Percentiles rank a stretch among this genome's conserved stretches.
phyloP scores from a whole-genome alignment of 371 early-diverging fungal genomes.

The Rhizopus delemar region DNA sequence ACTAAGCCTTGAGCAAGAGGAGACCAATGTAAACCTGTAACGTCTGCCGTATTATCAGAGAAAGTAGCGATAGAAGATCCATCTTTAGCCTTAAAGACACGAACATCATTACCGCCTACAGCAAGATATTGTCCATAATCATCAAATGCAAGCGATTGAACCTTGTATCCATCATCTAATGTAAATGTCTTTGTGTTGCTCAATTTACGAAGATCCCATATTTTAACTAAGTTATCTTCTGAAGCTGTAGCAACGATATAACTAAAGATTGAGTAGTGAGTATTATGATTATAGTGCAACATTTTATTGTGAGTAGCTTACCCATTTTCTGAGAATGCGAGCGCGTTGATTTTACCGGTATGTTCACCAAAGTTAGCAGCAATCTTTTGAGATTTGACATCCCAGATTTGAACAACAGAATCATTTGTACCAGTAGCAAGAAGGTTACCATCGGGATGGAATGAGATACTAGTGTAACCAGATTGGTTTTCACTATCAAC shows the following conservation, averaged over 20 bases:
- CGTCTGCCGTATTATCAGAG: slow-evolving; percentile 55
- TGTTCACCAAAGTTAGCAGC: slow-evolving; percentile 80
- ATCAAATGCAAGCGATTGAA: slow-evolving; percentile 75
- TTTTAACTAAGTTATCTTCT: slow-evolving; percentile 69
- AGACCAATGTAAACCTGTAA: slow-evolving; percentile 69
- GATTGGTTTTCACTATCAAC: slow-evolving; percentile 36
- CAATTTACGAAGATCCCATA: slow-evolving; percentile 93
- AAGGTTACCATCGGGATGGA: slow-evolving; percentile 94
- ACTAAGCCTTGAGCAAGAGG: slow-evolving; percentile 59
- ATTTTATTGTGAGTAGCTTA: slow-evolving; percentile 4
- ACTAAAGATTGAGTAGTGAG: slow-evolving; percentile 21
- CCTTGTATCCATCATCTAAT: slow-evolving; percentile 59
- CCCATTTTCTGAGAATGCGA: slow-evolving; percentile 90
- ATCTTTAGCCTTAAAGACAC: slow-evolving; percentile 77
- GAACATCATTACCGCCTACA: slow-evolving; percentile 68
- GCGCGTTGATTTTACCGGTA: slow-evolving; percentile 64
- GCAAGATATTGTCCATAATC: slow-evolving; percentile 83
- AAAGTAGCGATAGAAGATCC: slow-evolving; percentile 68
- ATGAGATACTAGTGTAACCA: slow-evolving; percentile 65
- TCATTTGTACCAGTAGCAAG: slow-evolving; percentile 80
- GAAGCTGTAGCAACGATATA: slow-evolving; percentile 82
- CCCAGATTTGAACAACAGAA: slow-evolving; percentile 82
- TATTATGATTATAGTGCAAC: too few relatives aligned
- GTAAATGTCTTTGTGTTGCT: slow-evolving; percentile 70
- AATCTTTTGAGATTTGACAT: slow-evolving; percentile 74